Evolutionary conservation across 2,329 filamentous ascomycete genomes (phyloP), one percentile per base, ranked within the genome.

Genomic region (Camptophora hylomeconis): DNA sequence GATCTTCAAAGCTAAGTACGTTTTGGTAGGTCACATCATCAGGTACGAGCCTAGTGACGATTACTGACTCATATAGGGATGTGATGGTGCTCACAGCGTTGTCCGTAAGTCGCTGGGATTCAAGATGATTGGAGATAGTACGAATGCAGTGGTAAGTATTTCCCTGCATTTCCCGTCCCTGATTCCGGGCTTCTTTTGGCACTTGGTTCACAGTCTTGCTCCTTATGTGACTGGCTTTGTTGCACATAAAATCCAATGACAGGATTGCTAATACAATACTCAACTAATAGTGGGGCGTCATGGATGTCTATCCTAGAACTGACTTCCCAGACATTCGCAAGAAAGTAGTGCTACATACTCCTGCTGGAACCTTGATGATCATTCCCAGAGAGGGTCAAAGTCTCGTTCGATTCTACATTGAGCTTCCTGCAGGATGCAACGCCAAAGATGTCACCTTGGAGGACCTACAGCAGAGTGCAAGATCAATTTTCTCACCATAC

Each of bases 401-500:
- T 27, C 50, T 77, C 37, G 67, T 66, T 2, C 65, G 74, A 9
- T 69, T 75, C 46, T 77, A 75, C 47, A 71, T 75, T 32, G 65
- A 77, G 45, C 47, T 77, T 2, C 61, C 64, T 0, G 43, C 45
- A 1, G 59, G 61, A 5, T 67, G 61, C 0, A 58, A 59, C 2
- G 57, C 65, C 1, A 65, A 59, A 33, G 55, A 61, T 12, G 65
- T 76, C 19, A 65, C 50, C 2, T 50, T 73, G 0, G 58, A 59
- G 14, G 58, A 68, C 21, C 51, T 77, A 1, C 69, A 75, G 32
- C 40, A 52, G 3, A 57, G 61, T 0, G 69, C 70, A 0, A 31
- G 14, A 12, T 16, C 34, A 18, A 67, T 75, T 21, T 66, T 77
- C 28, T 37, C 49, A 0, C 71, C 70, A 0, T 75, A 72, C 32